Evolutionary conservation across 176 grass and related monocot species (phyloP), one percentile per base, ranked within the genome.

Genomic region (Aegilops speltoides): DNA sequence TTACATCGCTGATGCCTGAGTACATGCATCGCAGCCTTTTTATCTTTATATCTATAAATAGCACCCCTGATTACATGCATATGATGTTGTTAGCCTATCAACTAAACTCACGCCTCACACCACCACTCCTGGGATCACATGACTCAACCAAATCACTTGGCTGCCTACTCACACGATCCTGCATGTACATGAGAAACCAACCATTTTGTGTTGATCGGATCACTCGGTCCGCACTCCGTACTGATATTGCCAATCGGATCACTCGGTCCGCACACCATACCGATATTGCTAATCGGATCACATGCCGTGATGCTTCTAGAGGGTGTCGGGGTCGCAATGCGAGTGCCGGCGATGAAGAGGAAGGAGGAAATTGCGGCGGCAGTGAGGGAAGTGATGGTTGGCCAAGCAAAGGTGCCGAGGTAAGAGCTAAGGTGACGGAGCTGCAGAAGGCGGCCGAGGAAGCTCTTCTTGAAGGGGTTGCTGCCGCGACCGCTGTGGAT

Each of bases 351-450:
- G 50, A 12, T 8, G 2, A 43, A 76, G 57, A 29, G 20, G 0
- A 52, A 32, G 67, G 72, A 75, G 6, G 41, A 81, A 13, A 91
- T 93, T 36, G 89, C 89, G 1, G 78, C 8, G 0, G 75, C 45
- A 0, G 82, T 84, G 2, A 54, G 59, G 59, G 92, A 93, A 73
- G 6, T 89, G 22, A 93, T 93, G 92, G 86, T 57, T 68, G 50
- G 36, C 85, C 1, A 71, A 40, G 19, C 20, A 3, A 48, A 72
- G 48, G 32, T 13, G 2, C 40, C 3, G 70, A 24, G 29, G 79
- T 93, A 4, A 23, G 86, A 9, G 79, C 15, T 7, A 90, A 91
- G 79, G 89, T 89, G 1, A 64, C 69, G 6, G 82, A 84, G 36
- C 73, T 93, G 0, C 68, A 86, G 7, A 66, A 48, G 77, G 83